Evolutionary conservation across 139 green algal species (phyloP), one percentile per base, ranked within the genome.

Genomic region (Micractinium sp.): DNA sequence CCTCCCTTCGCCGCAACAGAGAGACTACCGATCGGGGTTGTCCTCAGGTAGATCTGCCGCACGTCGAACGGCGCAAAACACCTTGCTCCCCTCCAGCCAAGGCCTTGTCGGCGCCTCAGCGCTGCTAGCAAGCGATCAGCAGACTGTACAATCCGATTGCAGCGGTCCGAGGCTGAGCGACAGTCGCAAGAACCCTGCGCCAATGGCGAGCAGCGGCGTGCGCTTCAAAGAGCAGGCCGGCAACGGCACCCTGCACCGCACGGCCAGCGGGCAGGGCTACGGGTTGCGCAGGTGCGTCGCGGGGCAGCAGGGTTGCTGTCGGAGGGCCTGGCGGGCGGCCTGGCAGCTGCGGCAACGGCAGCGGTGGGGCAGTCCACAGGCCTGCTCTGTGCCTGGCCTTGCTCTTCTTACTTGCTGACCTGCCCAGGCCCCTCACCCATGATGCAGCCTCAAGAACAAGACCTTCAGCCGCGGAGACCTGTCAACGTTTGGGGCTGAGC

Each of bases 401-500:
- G 20, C 63, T 71, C 63, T 5, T 5, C 63, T 71, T 71, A 27
- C 14, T 71, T 71, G 63, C 63, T 23, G 2, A 20, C 76, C 29
- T n/a, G 15, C 76, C 35, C 76, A 82, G 33, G 33, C 76, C 33
- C 76, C 35, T 56, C 35, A 12, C 47, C 5, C 47, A 9, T 56
- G 47, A 14, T 67, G 67, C 83, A 87, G 77, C 22, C 63, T 79
- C 1, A 81, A 85, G 56, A 63, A 88, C 41, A 88, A 88, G 41
- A 56, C 71, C 4, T 88, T 88, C 47, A 88, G 85, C n/a, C 41
- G 71, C 31, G 85, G 61, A 12, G 85, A 88, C 71, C 85, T 88
- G 31, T 23, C 85, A 18, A 73, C 85, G 7, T 82, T 88, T 81
- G 85, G 41, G 27, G 83, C 66, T 0, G 83, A 87, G 29, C 83